Evolutionary conservation across 129 eudicot species (phyloP), one percentile per base, ranked within the genome.

Genomic region (Flaveria linearis): DNA sequence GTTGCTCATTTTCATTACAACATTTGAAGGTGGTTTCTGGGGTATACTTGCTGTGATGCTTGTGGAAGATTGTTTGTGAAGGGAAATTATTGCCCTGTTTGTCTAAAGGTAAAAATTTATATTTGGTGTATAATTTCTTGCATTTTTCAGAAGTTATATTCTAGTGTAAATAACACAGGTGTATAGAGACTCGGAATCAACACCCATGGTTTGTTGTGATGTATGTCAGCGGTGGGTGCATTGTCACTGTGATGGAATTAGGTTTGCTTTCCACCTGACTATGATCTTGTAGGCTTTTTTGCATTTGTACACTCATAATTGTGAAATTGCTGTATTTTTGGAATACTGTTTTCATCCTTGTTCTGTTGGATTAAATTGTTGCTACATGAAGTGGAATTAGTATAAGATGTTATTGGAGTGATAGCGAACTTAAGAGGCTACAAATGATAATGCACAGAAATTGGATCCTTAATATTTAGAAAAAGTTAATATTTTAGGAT

Each of bases 161-260:
- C 64, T 76, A 20, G 25, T 60, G 74, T 50, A 49, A n/a, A 41
- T 80, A 69, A 42, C 83, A 76, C 82, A 94, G 98, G 98, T 94
- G 72, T 94, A 94, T 76, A 87, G 98, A 88, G 98, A 94, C 71
- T 94, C 98, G 71, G 98, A 94, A 78, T 81, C 98, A 67, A 94
- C 98, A 51, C 98, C 98, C 72, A 94, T 94, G 98, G 97, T 94
- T 65, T 94, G 98, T 85, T 94, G 98, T 82, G 98, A 94, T 83
- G 80, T 87, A 62, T 94, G 98, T 85, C 93, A 91, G 87, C 87
- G 87, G 28, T 94, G 98, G 98, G 98, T 94, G 86, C 98, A 94
- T 75, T 91, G 96, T 73, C 89, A 90, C 18, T 94, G 98, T 78
- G 98, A 94, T 81, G 92, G 88, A 68, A 94, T 94, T 82, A 91